Evolutionary conservation across 768 basidiomycete genomes (phyloP), one percentile per base, ranked within the genome.

Genomic region (Chalciporus pseudorubinellus): DNA sequence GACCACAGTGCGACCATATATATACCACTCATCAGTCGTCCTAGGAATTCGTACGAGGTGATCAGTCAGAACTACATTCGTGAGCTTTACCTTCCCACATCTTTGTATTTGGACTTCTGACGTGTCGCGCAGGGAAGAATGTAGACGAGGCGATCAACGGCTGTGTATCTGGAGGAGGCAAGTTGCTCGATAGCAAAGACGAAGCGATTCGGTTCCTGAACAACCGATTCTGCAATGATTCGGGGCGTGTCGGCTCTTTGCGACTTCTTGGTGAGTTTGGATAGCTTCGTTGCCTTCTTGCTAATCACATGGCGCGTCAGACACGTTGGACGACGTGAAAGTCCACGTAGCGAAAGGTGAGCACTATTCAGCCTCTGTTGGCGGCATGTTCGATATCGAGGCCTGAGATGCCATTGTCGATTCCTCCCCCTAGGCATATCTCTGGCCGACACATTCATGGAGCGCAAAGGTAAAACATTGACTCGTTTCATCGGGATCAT

Each of bases 141-240:
- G 84, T 85, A 42, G 77, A 83, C 31, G 76, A 80, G 71, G 85
- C 86, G 10, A 77, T 87, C 53, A 77, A 73, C 47, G 85, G 85
- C 3, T 91, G 89, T 57, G 74, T 76, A 39, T 77, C 79, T 11
- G 88, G 90, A 66, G 77, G 76, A 12, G 74, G 76, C 4, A 73
- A 79, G 50, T 60, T 85, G 20, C 58, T 91, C 12, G 72, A 85
- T 62, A 67, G 79, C 40, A 74, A 83, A 38, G 84, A 88, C 83
- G 77, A 79, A 48, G 72, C 74, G 46, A 80, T 91, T 31, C 84
- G 78, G 55, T 80, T 81, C 13, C 59, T 85, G 16, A 75, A 87
- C 50, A 85, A 88, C 54, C 83, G 86, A 2, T 92, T 89, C 61
- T 90, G 88, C 59, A 88, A 92, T 66, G 72, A 85, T 18, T 83